Percentiles rank a stretch among this genome's conserved stretches.
Conservation (phyloP, 2,329 filamentous ascomycete species). For the Diaporthe sp. region DNA sequence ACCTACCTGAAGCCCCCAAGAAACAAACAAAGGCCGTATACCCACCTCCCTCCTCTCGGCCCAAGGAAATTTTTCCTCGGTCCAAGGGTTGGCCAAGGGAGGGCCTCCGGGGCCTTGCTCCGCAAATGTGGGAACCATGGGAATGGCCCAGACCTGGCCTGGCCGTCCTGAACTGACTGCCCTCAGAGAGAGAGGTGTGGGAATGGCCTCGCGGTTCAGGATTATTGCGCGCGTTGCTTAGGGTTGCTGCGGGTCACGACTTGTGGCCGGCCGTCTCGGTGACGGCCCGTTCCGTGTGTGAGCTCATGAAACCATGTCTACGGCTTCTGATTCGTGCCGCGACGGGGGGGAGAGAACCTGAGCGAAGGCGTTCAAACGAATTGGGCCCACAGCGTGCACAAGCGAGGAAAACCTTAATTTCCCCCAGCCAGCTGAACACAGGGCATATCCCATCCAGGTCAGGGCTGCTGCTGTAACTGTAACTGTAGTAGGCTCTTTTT, state of each 20-base stretch:
- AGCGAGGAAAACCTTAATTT: slow-evolving; percentile 12
- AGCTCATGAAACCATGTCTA: slow-evolving; percentile 23
- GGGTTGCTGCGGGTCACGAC: neutral
- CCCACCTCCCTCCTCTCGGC: neutral
- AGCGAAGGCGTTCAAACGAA: neutral
- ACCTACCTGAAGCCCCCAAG: too few species aligned
- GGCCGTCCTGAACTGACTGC: neutral
- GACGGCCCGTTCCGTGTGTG: slow-evolving; percentile 28
- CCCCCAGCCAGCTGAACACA: too few species aligned
- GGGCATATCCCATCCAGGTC: neutral
- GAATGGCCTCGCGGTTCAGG: slow-evolving; percentile 7
- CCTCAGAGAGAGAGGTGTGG: neutral
- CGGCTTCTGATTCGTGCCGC: slow-evolving; percentile 8
- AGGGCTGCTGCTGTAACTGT: too few species aligned
- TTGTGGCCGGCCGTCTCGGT: slow-evolving; percentile 15
- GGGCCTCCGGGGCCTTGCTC: too few species aligned
- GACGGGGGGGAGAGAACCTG: neutral
- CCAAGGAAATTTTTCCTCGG: neutral
- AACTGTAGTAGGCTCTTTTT: neutral
- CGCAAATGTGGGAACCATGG: slow-evolving; percentile 6
- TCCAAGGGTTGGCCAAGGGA: slow-evolving; percentile 1
- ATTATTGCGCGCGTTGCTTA: neutral
- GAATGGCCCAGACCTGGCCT: neutral
- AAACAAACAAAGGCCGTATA: too few species aligned
- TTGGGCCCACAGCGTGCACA: neutral